Percentiles rank a stretch among this genome's conserved stretches.
Evolutionary conservation across 2,329 filamentous ascomycete species (phyloP).

Genomic region (Claviceps sp.): DNA sequence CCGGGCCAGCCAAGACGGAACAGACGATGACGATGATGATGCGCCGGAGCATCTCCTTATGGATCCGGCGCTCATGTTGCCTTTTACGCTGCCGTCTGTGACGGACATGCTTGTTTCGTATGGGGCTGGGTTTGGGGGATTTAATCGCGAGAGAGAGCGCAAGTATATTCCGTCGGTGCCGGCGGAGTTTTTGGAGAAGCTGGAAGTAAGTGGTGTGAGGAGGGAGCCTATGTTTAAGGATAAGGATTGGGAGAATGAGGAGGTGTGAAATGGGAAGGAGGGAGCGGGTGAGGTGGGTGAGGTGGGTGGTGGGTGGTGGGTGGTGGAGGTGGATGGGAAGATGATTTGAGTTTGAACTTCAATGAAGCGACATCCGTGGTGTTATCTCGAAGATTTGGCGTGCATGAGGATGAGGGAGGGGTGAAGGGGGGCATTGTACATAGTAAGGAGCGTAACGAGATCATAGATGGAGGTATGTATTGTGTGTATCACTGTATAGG

Average conservation of each 20-base stretch:
- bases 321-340: background rate
- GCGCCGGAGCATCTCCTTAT: conserved; percentile 64
- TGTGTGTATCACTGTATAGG: no score
- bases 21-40: conserved; percentile 44
- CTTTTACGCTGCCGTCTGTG: conserved; percentile 87
- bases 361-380: no score
- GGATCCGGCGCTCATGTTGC: conserved; percentile 82
- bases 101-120: conserved; percentile 97
- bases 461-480: no score
- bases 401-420: no score
- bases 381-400: no score
- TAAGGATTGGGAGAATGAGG: conserved; percentile 55
- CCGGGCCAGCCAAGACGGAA: conserved; percentile 17
- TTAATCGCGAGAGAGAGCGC: conserved; percentile 79
- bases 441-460: no score
- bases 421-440: no score
- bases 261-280: conserved; percentile 25
- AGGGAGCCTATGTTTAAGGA: conserved; percentile 46
- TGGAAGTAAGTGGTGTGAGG: conserved; percentile 50
- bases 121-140: conserved; percentile 83
- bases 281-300: background rate
- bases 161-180: conserved; percentile 96
- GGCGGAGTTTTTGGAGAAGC: conserved; percentile 78
- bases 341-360: background rate
- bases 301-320: no score